Evolutionary conservation across 345 rosid species (phyloP), one percentile per base, ranked within the genome.

Genomic region (Triadica sebifera): DNA sequence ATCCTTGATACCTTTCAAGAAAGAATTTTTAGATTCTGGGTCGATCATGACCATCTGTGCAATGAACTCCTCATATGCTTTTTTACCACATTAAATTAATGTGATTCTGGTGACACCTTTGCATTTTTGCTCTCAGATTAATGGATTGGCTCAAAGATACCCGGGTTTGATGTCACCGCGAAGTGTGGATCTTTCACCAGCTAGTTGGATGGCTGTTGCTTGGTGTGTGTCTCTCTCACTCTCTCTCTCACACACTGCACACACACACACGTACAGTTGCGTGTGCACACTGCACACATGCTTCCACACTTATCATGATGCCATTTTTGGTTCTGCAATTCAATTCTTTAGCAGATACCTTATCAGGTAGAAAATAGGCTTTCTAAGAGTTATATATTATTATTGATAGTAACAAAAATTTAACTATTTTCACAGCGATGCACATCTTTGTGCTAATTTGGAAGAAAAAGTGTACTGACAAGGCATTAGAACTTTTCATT

Each of bases 151-250:
- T 80, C 84, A 71, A 79, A 87, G 87, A 82, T 86, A 81, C 71
- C 93, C 93, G 0, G 98, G 97, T 34, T 82, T 96, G 79, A 90
- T 89, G 93, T 89, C 98, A 12, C 79, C 93, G 84, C 87, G 95
- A 87, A 93, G 95, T 60, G 97, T 96, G 3, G 99, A 96, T 91
- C 99, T 96, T 84, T 96, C 99, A 0, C 99, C 99, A 0, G 99
- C 98, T 7, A 93, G 97, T 77, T 96, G 99, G 99, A 96, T 96
- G 98, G 93, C 99, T 0, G 98, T 96, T 53, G 92, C 98, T 3
- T 96, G 99, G 34, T 29, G 34, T 2, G 99, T 96, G 74, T 65
- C 51, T 80, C 20, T 74, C 76, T 65, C 51, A 78, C 20, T 74
- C 76, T 77, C 51, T 73, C 8, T 72, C 76, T 45, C 19, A 47